Percentiles rank a stretch among this genome's conserved stretches.
These are phyloP conservation scores for Suillus brevipes DNA, from an alignment of 768 basidiomycete species.

Conservation along the genomic window DNA sequence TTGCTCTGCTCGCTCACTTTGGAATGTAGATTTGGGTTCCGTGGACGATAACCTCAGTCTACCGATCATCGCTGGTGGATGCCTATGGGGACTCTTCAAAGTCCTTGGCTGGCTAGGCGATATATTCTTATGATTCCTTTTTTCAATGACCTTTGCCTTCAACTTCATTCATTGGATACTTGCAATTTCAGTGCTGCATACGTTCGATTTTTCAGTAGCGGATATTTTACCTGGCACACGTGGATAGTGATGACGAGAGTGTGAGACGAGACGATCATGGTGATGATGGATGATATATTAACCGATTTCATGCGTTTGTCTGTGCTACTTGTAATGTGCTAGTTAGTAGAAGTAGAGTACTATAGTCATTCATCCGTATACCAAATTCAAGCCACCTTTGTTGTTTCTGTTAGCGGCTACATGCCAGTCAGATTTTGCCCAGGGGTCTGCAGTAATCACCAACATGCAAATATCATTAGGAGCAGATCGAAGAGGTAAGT, in stretches of 20 bases:
- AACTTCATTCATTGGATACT: neutral
- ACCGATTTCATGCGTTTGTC: neutral
- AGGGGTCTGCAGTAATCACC: neutral
- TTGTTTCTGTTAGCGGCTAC: neutral
- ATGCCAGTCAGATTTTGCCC: neutral
- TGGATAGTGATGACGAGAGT: constrained; percentile 2
- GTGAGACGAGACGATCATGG: neutral
- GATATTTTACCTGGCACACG: neutral
- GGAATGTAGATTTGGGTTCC: constrained; percentile 67
- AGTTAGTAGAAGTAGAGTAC: constrained; percentile 8
- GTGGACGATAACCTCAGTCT: constrained; percentile 90
- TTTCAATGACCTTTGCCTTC: neutral
- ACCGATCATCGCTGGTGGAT: constrained; percentile 82
- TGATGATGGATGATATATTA: constrained; percentile 6
- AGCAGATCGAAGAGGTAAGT: neutral
- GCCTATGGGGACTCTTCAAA: constrained; percentile 57
- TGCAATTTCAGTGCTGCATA: neutral
- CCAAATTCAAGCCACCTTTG: neutral
- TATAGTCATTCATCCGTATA: constrained; percentile 4
- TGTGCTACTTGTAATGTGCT: constrained; percentile 2
- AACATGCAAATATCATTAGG: neutral
- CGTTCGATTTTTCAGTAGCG: neutral
- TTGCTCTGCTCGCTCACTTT: constrained; percentile 4
- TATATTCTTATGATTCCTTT: constrained; percentile 16
- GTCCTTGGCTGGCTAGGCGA: constrained; percentile 36